Percentiles rank a stretch among this genome's conserved stretches.
These are phyloP conservation scores for Erodium maritimum DNA, from an alignment of 345 rosid genomes.

Conservation along the genomic window DNA sequence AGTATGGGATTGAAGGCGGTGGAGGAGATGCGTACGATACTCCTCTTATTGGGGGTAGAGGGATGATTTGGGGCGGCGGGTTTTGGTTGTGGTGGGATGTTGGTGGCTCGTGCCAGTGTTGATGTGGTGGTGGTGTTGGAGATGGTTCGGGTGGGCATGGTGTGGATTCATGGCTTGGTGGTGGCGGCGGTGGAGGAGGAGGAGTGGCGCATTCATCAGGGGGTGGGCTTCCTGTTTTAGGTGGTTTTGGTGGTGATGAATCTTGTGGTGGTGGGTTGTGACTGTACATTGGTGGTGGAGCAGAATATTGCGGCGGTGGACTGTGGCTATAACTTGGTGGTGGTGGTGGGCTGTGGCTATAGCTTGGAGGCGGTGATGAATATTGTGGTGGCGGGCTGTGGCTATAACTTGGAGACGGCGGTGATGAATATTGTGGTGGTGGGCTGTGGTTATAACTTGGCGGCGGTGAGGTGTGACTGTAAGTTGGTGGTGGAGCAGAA, in stretches of 20 bases:
- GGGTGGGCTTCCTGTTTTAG: too few relatives aligned
- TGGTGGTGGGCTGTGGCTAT: slow-evolving; percentile 2
- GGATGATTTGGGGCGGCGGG: slow-evolving; percentile 15
- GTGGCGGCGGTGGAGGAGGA: slow-evolving; percentile 14
- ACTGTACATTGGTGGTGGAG: too few relatives aligned
- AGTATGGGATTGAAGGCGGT: slow-evolving; percentile 23
- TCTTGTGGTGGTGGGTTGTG: too few relatives aligned
- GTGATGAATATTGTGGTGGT: slow-evolving; percentile 2
- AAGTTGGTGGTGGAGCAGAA: slow-evolving; percentile 6
- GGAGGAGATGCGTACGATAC: slow-evolving; percentile 31
- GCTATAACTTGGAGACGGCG: slow-evolving; percentile 1
- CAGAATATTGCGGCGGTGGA: too few relatives aligned
- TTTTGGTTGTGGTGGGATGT: background rate
- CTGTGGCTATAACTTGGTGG: background rate
- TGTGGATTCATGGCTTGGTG: slow-evolving; percentile 12
- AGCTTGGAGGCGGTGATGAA: slow-evolving; percentile 1
- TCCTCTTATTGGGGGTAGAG: slow-evolving; percentile 24
- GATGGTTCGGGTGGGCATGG: slow-evolving; percentile 3
- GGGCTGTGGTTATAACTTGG: background rate
- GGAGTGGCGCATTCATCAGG: slow-evolving; percentile 1
- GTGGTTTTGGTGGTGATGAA: too few relatives aligned
- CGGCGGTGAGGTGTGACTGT: slow-evolving; percentile 6
- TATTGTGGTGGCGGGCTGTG: slow-evolving; percentile 5
- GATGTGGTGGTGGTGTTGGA: slow-evolving; percentile 5
- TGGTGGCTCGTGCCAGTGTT: background rate